phyloP scores from a whole-genome alignment of 768 basidiomycete species.

The Strobilomyces echinocephalus region DNA sequence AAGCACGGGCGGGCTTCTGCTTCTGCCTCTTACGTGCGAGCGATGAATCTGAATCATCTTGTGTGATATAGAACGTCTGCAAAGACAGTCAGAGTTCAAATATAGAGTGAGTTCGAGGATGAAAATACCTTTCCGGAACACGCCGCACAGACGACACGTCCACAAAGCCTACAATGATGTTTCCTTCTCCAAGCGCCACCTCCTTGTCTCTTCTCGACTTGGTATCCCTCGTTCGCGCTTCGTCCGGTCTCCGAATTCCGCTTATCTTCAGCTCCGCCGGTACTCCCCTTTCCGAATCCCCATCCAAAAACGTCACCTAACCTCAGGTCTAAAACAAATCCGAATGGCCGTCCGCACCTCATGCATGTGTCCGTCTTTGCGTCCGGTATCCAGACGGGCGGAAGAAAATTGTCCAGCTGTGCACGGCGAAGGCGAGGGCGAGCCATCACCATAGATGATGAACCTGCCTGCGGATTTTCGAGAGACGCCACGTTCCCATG shows the following conservation, averaged over 20 bases:
- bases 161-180: conserved; percentile 86
- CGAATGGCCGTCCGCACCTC: conserved; percentile 74
- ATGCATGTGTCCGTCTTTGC: conserved; percentile 78
- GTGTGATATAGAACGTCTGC: conserved; percentile 78
- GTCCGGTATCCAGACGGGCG: conserved; percentile 92
- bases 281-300: conserved; percentile 39
- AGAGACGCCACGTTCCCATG: conserved; percentile 34
- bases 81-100: conserved; percentile 1
- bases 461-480: not conserved
- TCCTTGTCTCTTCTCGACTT: conserved; percentile 7
- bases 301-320: conserved; percentile 27
- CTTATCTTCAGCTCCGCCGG: conserved; percentile 7
- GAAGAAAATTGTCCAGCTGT: conserved; percentile 58
- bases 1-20: conserved; percentile 70
- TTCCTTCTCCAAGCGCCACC: conserved; percentile 47
- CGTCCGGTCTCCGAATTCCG: conserved; percentile 11
- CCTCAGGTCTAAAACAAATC: conserved; percentile 36
- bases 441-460: not conserved
- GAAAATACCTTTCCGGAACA: conserved; percentile 69
- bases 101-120: not conserved
- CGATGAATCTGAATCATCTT: conserved; percentile 34
- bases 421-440: conserved; percentile 23
- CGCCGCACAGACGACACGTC: conserved; percentile 75
- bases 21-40: conserved; percentile 37
- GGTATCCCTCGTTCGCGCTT: conserved; percentile 3